These are phyloP conservation scores for Trichothecium roseum DNA, from an alignment of 2,329 filamentous ascomycete species.

Conservation along the genomic window DNA sequence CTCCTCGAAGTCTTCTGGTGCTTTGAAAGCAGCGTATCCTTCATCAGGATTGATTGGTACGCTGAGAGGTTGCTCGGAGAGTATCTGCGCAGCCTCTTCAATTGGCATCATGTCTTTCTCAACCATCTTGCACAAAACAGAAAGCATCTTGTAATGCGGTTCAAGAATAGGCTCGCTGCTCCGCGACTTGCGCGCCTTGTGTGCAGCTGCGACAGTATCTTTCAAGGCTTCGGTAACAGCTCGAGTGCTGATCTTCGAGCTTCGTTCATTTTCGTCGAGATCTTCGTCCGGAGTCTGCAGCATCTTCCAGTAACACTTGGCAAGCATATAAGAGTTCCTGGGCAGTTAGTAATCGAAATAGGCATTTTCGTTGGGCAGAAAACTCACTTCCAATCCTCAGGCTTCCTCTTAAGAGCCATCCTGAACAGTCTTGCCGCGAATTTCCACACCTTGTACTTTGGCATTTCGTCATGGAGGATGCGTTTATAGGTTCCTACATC, in stretches of 20 bases:
- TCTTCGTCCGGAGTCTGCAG: conserved; percentile 36
- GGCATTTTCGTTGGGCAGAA: not conserved
- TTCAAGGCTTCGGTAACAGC: conserved; percentile 39
- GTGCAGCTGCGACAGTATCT: conserved; percentile 38
- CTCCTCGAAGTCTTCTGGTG: conserved; percentile 48
- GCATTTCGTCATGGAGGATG: conserved; percentile 45
- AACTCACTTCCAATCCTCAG: conserved; percentile 46
- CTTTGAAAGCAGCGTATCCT: conserved; percentile 21
- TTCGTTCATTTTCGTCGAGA: conserved; percentile 32
- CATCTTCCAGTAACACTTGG: conserved; percentile 56
- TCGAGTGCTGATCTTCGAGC: conserved; percentile 18
- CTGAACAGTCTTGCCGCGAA: conserved; percentile 45
- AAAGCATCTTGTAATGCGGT: conserved; percentile 85
- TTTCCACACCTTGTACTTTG: conserved; percentile 51
- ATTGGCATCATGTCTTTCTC: conserved; percentile 35
- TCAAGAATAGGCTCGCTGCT: conserved; percentile 72
- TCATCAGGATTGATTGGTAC: conserved; percentile 20
- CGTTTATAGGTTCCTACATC: conserved; percentile 39
- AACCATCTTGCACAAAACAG: conserved; percentile 73
- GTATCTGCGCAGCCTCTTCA: conserved; percentile 38
- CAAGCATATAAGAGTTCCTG: conserved; percentile 48
- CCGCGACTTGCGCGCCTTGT: conserved; percentile 41
- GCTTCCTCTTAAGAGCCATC: conserved; percentile 43
- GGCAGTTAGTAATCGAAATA: conserved; percentile 6
- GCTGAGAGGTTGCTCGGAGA: conserved; percentile 46